phyloP scores from a whole-genome alignment of 1,284 basidiomycete genomes.

The Ceratobasidium sp. region DNA sequence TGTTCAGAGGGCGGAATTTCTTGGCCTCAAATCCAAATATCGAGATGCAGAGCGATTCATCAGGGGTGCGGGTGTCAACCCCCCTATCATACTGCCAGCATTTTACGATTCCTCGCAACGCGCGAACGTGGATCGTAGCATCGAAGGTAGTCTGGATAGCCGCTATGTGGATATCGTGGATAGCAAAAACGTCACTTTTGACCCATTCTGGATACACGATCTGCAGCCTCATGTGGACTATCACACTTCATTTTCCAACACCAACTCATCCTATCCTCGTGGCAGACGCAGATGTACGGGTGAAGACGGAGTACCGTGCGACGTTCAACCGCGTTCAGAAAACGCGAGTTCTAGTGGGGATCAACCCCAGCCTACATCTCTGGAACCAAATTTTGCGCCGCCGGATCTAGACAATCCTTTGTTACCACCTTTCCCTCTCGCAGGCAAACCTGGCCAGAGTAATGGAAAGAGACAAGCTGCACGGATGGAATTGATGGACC shows the following conservation, averaged over 20 bases:
- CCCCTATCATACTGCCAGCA: not conserved
- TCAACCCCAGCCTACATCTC: not conserved
- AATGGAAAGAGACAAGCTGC: not conserved
- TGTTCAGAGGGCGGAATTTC: not conserved
- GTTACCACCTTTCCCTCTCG: not conserved
- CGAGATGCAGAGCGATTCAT: slow-evolving; percentile 2
- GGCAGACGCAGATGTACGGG: not conserved
- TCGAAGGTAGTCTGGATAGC: slow-evolving; percentile 59
- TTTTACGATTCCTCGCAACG: not conserved
- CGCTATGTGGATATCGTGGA: not conserved
- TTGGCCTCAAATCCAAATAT: slow-evolving; percentile 7
- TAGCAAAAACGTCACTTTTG: not conserved
- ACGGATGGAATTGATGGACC: slow-evolving; percentile 53
- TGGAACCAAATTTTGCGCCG: not conserved
- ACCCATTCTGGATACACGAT: not conserved
- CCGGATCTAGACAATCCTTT: not conserved
- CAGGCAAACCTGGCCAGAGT: not conserved
- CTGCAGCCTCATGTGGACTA: not conserved
- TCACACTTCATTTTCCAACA: not conserved
- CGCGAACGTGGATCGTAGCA: not conserved
- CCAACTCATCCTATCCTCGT: not conserved
- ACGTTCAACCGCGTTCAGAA: not conserved
- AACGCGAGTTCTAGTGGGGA: not conserved
- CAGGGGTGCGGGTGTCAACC: not conserved
- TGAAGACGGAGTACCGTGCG: not conserved